Evolutionary conservation across 202 grass and related monocot genomes (phyloP), one percentile per base, ranked within the genome.

Genomic region (Setaria italica): DNA sequence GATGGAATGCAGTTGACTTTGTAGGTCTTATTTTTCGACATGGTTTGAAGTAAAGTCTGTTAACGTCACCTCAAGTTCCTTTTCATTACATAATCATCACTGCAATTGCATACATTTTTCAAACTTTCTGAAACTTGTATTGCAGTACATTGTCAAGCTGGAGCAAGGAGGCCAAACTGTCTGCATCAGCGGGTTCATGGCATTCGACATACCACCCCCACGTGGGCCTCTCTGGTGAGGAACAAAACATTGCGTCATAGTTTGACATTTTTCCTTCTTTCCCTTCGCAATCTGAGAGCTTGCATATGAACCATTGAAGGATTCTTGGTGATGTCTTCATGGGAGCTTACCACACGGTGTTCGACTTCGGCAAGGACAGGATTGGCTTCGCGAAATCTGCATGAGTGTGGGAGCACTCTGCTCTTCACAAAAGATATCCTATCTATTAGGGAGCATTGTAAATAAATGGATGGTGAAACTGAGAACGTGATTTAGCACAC

Each of bases 311-410:
- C 34, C 41, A 39, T 29, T 82, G 33, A 76, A 99, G 96, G 96
- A 99, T 99, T 79, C 92, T 99, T 80, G 96, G 96, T 41, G 96
- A 96, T 91, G 97, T 99, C 35, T 99, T 99, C 85, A 96, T 99
- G 97, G 93, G 97, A 20, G 93, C 91, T 46, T 99, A 99, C 84
- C 96, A 99, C 76, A 99, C 93, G 0, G 88, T 96, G 46, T 99
- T 99, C 16, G 93, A 99, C 82, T 96, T 99, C 2, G 96, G 93
- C 17, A 68, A 99, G 0, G 62, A 92, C 72, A 92, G 84, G 75
- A 92, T 99, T 14, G 96, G 96, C 49, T 99, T 99, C 33, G 93
- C 96, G 1, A 48, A 85, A 82, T 87, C 93, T 4, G 90, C 74
- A 4, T 98, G 81, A 91, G 34, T 16, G 41, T 29, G 39, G 57